Evolutionary conservation across 2,329 filamentous ascomycete species (phyloP).

Genomic region (Fusarium oligoseptatum): DNA sequence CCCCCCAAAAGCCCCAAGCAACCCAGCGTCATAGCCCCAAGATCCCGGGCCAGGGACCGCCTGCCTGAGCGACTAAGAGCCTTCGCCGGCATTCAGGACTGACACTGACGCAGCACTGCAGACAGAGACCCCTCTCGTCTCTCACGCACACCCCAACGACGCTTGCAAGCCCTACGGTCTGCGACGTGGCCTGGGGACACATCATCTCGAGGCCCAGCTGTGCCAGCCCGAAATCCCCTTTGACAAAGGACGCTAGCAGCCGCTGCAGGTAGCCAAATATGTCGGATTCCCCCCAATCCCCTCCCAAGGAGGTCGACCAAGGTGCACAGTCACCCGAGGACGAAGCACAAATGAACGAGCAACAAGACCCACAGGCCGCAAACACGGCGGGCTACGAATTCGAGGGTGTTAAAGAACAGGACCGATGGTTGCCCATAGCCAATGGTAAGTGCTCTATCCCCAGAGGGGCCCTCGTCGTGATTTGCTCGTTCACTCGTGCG

Average conservation of each 20-base stretch:
- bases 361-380: conserved; percentile 81
- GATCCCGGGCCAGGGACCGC: conserved; percentile 52
- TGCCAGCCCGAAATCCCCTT: conserved; percentile 67
- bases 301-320: conserved; percentile 95
- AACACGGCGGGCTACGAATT: conserved; percentile 85
- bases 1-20: conserved; percentile 41
- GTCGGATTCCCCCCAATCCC: conserved; percentile 88
- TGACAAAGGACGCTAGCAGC: conserved; percentile 71
- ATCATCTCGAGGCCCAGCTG: conserved; percentile 69
- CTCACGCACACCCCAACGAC: conserved; percentile 50
- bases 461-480: conserved; percentile 55
- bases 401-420: conserved; percentile 96
- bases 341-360: conserved; percentile 93
- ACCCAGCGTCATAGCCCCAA: conserved; percentile 61
- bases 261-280: conserved; percentile 85
- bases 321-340: conserved; percentile 93
- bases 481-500: conserved; percentile 49
- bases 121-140: conserved; percentile 56
- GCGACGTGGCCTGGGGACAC: conserved; percentile 74
- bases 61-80: conserved; percentile 49
- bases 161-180: conserved; percentile 67
- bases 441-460: conserved; percentile 84
- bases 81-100: conserved; percentile 57
- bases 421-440: conserved; percentile 99
- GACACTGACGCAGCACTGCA: conserved; percentile 70